Percentiles rank a stretch among this genome's conserved stretches.
phyloP scores from a whole-genome alignment of 2,329 filamentous ascomycete genomes.

The Beauveria rudraprayagi region DNA sequence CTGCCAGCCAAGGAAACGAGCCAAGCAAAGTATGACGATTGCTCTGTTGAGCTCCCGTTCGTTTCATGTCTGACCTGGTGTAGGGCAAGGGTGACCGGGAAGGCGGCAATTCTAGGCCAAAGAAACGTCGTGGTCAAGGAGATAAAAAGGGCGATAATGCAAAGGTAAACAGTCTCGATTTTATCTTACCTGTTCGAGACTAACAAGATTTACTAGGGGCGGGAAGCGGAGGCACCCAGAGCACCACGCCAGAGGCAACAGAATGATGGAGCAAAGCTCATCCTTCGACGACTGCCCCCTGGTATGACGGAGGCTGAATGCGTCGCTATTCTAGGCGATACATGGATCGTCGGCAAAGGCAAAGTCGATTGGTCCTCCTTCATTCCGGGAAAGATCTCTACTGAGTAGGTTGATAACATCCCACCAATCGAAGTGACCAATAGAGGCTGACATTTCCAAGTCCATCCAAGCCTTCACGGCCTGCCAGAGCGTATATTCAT shows the following conservation, averaged over 20 bases:
- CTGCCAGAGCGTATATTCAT: conserved; percentile 75
- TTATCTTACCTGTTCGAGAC: neutral
- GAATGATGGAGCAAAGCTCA: conserved; percentile 67
- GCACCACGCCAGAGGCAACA: conserved; percentile 41
- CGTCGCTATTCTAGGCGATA: conserved; percentile 58
- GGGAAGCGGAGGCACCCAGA: conserved; percentile 23
- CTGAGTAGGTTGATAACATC: conserved; percentile 53
- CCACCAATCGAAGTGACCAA: neutral
- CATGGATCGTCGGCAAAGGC: conserved; percentile 74
- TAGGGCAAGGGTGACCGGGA: conserved; percentile 14
- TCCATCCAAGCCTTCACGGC: conserved; percentile 75
- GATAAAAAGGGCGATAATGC: conserved; percentile 21
- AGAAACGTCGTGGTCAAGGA: conserved; percentile 20
- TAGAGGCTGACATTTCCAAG: conserved; percentile 33
- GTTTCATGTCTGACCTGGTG: conserved; percentile 8
- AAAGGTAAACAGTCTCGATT: conserved; percentile 18
- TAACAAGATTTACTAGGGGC: neutral
- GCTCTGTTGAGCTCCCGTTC: neutral
- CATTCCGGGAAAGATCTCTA: conserved; percentile 61
- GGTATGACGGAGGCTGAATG: conserved; percentile 78
- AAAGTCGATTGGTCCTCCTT: conserved; percentile 80
- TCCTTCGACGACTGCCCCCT: conserved; percentile 78
- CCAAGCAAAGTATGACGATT: conserved; percentile 3
- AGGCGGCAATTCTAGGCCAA: conserved; percentile 17
- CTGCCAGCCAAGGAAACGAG: conserved; percentile 20